Conservation (phyloP, 176 grass and related monocot genomes). For the Alloteropsis semialata region DNA sequence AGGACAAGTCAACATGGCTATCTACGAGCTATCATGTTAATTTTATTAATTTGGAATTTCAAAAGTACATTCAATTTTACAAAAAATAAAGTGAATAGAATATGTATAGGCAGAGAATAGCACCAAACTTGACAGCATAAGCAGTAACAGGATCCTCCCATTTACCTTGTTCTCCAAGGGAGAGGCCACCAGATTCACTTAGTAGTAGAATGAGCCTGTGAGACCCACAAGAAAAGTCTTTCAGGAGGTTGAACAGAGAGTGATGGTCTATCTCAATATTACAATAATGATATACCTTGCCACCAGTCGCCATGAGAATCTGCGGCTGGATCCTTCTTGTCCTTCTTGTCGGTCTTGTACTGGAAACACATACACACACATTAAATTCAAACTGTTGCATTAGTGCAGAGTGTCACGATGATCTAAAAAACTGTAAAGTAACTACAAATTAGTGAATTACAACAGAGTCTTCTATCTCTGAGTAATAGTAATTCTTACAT, state of each 20-base stretch:
- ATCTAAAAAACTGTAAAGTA: background rate
- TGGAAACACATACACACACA: constrained; percentile 9
- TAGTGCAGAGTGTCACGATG: background rate
- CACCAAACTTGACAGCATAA: background rate
- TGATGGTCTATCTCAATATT: background rate
- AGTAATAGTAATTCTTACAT: constrained; percentile 26
- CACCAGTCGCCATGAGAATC: constrained; percentile 97
- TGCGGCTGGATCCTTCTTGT: constrained; percentile 50
- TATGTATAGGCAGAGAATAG: constrained; percentile 3
- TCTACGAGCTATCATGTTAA: background rate
- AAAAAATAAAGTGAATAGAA: background rate
- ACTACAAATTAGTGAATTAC: background rate
- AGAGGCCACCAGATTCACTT: constrained; percentile 33
- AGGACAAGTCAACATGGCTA: background rate
- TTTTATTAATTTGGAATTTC: background rate
- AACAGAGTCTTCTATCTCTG: background rate
- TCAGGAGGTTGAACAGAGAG: background rate
- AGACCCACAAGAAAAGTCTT: background rate
- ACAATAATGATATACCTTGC: constrained; percentile 64
- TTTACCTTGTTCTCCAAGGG: constrained; percentile 46
- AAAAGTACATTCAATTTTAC: background rate
- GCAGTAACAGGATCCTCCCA: background rate
- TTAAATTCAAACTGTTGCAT: background rate
- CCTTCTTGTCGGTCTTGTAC: constrained; percentile 62
- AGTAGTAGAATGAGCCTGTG: constrained; percentile 95